Percentiles rank a stretch among this genome's conserved stretches.
phyloP scores from a whole-genome alignment of 768 basidiomycete genomes.

The Pisolithus microcarpus region DNA sequence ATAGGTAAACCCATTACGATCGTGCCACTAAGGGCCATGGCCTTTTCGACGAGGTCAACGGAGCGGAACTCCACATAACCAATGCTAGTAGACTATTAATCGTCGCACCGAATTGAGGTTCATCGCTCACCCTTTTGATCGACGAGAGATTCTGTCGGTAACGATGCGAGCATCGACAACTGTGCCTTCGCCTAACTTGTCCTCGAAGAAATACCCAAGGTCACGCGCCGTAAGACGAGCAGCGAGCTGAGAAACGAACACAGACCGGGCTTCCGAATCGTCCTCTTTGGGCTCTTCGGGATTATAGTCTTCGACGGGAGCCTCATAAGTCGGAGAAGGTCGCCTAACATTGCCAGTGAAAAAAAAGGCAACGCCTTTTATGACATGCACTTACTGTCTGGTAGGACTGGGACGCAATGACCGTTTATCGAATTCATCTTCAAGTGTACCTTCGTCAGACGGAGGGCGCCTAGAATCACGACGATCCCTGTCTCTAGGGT shows the following conservation, averaged over 20 bases:
- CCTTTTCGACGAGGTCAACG: slow-evolving; percentile 87
- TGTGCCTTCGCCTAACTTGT: slow-evolving; percentile 86
- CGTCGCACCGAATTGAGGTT: not conserved
- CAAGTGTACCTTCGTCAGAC: slow-evolving; percentile 34
- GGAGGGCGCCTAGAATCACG: slow-evolving; percentile 35
- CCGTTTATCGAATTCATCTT: slow-evolving; percentile 28
- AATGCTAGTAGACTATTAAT: slow-evolving; percentile 49
- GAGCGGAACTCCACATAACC: slow-evolving; percentile 96
- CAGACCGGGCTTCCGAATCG: slow-evolving; percentile 96
- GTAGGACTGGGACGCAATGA: slow-evolving; percentile 32
- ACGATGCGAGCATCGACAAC: slow-evolving; percentile 97
- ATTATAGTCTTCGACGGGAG: slow-evolving; percentile 60
- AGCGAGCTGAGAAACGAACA: slow-evolving; percentile 97
- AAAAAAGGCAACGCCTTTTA: not conserved
- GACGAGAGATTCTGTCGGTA: slow-evolving; percentile 86
- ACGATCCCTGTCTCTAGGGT: slow-evolving; percentile 36
- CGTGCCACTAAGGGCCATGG: slow-evolving; percentile 83
- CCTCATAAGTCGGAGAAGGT: slow-evolving; percentile 65
- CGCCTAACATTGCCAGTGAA: slow-evolving; percentile 38
- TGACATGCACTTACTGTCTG: slow-evolving; percentile 33
- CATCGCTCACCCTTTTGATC: slow-evolving; percentile 86
- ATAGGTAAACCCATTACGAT: slow-evolving; percentile 98
- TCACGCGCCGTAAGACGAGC: slow-evolving; percentile 95
- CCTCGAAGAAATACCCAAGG: slow-evolving; percentile 97
- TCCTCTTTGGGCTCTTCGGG: slow-evolving; percentile 90